phyloP scores from a whole-genome alignment of 805 yeast species.

The Myxozyma nipponensis region DNA sequence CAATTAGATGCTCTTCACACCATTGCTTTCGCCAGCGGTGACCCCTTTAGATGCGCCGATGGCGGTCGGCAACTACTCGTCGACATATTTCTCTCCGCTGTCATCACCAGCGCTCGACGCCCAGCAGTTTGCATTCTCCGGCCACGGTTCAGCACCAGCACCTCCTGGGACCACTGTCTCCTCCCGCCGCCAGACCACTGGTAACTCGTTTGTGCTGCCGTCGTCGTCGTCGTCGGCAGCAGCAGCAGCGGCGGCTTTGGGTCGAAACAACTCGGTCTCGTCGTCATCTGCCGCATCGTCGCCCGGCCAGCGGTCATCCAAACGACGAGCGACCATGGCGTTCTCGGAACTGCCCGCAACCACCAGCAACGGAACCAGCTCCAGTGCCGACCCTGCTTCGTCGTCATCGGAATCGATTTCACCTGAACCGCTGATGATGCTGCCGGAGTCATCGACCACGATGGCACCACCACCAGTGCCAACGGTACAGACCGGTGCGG shows the following conservation, averaged over 20 bases:
- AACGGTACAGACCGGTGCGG: slow-evolving; percentile 1
- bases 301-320: slow-evolving; percentile 18
- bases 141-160: no score
- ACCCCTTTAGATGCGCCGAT: slow-evolving; percentile 50
- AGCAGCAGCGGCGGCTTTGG: neutral
- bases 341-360: no score
- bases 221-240: neutral
- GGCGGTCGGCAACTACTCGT: slow-evolving; percentile 10
- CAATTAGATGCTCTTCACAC: slow-evolving; percentile 49
- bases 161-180: no score
- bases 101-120: slow-evolving; percentile 31
- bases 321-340: slow-evolving; percentile 23
- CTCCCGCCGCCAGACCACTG: neutral
- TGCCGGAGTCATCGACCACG: slow-evolving; percentile 16
- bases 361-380: neutral
- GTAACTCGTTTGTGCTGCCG: neutral
- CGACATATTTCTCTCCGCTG: slow-evolving; percentile 27
- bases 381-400: slow-evolving; percentile 10
- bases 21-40: slow-evolving; percentile 71
- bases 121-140: slow-evolving; percentile 16
- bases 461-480: slow-evolving; percentile 28
- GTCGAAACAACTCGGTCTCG: neutral
- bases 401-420: slow-evolving; percentile 25
- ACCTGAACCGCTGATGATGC: slow-evolving; percentile 21
- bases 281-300: neutral